These are phyloP conservation scores for Zygotorulaspora sp. DNA, from an alignment of 805 yeast genomes.

Conservation along the genomic window DNA sequence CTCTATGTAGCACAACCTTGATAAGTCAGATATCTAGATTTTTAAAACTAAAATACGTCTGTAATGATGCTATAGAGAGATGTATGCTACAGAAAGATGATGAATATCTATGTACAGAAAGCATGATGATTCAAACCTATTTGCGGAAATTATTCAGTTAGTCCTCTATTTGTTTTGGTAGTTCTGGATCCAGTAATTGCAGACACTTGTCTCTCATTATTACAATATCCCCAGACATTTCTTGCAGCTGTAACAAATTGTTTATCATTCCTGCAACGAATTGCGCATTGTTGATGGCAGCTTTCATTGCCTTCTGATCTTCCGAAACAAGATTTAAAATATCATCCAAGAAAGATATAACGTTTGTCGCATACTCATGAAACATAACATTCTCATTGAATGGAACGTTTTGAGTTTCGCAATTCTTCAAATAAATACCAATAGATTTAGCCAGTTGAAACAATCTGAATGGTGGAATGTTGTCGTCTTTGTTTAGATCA, in stretches of 20 bases:
- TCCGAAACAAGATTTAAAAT: slow-evolving; percentile 15
- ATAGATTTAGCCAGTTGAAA: slow-evolving; percentile 32
- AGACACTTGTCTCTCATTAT: no score
- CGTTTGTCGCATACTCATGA: slow-evolving; percentile 7
- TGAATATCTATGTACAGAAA: no score
- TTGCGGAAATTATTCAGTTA: no score
- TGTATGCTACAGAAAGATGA: no score
- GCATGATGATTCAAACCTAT: no score
- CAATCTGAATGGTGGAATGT: slow-evolving; percentile 19
- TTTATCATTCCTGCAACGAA: slow-evolving; percentile 30
- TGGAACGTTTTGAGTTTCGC: slow-evolving; percentile 1
- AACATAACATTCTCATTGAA: slow-evolving; percentile 13
- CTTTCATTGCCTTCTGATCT: slow-evolving; percentile 24
- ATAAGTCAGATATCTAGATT: no score
- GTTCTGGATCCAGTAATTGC: no score
- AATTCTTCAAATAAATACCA: slow-evolving; percentile 28
- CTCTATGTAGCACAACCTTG: no score
- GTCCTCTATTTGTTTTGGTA: no score
- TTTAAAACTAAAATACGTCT: no score
- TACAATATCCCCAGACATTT: background rate
- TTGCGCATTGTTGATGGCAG: slow-evolving; percentile 29
- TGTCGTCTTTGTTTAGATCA: slow-evolving; percentile 3
- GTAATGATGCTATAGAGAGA: no score
- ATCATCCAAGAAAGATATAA: slow-evolving; percentile 18
- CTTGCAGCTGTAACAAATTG: slow-evolving; percentile 8